Base-by-base conservation (phyloP, 306 rosid genomes). In the Quercus bicolor region DNA sequence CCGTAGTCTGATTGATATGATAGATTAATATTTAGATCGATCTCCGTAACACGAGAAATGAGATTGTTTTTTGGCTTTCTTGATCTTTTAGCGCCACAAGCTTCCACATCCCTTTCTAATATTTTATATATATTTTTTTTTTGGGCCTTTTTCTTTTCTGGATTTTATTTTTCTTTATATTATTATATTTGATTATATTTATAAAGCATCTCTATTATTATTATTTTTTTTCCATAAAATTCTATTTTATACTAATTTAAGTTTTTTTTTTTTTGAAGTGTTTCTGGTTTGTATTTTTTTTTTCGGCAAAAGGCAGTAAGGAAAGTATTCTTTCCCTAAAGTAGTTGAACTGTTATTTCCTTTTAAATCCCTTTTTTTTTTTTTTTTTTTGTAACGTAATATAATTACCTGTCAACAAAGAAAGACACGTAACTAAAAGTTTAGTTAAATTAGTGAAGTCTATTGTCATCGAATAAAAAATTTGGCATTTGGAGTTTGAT, bases 401-500 rank as follows among this genome's bases (percentile, higher is more conserved):
- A 62, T 0, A 2, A 62, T 62, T 26, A 5, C 34, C 1, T 2
- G 5, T 26, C 43, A 15, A 20, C 1, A 5, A 19, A 62, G 5
- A 5, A 7, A 13, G 11, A 1, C 0, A 1, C 2, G 2, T 40
- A 8, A 40, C 3, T 40, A 40, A 40, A 2, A 37, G 3, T 8
- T 7, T 37, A 37, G 3, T 0, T 37, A 0, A 1, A 37, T 37
- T 1, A 37, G 0, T 7, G 9, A 40, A 2, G 2, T 40, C 2
- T 40, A 40, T 40, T 8, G 0, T 8, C 0, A 40, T 40, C 1
- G 3, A 40, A 40, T 8, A 8, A 40, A 2, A 40, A 1, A 7
- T 40, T 8, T 8, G 3, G 8, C 0, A 1, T 7, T 40, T 7
- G 0, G 0, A 0, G 0, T 0, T 37, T 7, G 11, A 37, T 37